Evolutionary conservation across 306 rosid species (phyloP), one percentile per base, ranked within the genome.

Genomic region (Ziziphus jujuba): DNA sequence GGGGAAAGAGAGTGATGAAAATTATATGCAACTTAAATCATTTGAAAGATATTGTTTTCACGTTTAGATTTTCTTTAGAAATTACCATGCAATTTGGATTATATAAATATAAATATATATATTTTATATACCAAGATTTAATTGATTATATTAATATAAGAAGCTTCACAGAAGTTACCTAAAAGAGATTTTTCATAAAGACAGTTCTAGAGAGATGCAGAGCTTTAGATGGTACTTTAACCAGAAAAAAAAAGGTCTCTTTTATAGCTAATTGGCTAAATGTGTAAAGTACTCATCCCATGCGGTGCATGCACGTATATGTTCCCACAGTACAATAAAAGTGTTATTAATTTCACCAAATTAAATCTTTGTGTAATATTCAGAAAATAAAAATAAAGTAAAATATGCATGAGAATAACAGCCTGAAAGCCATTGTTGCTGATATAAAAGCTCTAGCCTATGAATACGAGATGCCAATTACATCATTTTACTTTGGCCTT

Each of bases 91-190:
- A 28, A 28, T 28, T 28, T 28, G 33, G 33, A 28, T 28, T 28
- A 28, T 28, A 28, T 28, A 28, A 1, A 28, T 28, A 28, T 28
- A 4, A 1, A 28, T 28, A 4, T 28, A 28, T 28, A 28, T 1
- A 28, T 28, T 28, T 28, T 28, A 28, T 9, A 34, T 14, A 20
- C 52, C 52, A 31, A 12, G 25, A 31, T 31, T 22, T 65, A 43
- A 19, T 51, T 52, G 23, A 7, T 65, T 66, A 19, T 36, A 5
- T 54, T 28, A 44, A 16, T 51, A 17, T 9, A 17, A 34, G 71
- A 66, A 66, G 35, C 71, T 52, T 35, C 71, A 14, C 16, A 19
- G 71, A 12, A 53, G 36, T 48, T 34, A 21, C 54, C 24, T 51
- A 52, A 54, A 53, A 35, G 24, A 66, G 33, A 65, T 0, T 9